Percentiles rank a stretch among this genome's conserved stretches.
Evolutionary conservation across 176 grass and related monocot species (phyloP).

Genomic region (Aechmea fasciata): DNA sequence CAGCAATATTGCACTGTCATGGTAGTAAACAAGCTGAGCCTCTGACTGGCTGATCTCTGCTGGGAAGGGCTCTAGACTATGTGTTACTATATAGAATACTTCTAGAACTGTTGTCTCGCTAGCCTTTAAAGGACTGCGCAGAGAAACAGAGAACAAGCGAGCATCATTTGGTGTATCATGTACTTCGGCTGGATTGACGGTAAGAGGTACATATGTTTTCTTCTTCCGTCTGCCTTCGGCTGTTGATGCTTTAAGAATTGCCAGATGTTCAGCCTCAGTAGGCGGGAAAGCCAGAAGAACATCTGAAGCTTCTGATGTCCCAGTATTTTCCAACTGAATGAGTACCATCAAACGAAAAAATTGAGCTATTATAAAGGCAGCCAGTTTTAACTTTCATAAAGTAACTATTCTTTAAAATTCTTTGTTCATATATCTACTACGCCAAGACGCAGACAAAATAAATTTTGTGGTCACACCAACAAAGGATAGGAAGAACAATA

Average conservation of each 20-base stretch:
- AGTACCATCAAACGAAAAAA: neutral
- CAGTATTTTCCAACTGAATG: slow-evolving; percentile 19
- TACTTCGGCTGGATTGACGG: slow-evolving; percentile 8
- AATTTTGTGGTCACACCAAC: too few species aligned
- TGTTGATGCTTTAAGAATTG: slow-evolving; percentile 17
- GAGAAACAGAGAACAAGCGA: slow-evolving; percentile 7
- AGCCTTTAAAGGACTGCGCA: slow-evolving; percentile 12
- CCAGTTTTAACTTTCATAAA: neutral
- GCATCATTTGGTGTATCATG: slow-evolving; percentile 18
- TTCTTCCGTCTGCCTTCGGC: slow-evolving; percentile 24
- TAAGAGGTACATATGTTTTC: slow-evolving; percentile 23
- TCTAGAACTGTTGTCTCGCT: slow-evolving; percentile 14
- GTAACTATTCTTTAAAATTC: neutral
- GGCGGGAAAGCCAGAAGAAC: slow-evolving; percentile 24
- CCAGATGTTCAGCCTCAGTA: slow-evolving; percentile 20
- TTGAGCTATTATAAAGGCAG: neutral
- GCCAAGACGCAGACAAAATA: too few species aligned
- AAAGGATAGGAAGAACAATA: too few species aligned
- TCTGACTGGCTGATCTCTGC: slow-evolving; percentile 29
- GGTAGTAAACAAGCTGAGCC: slow-evolving; percentile 23
- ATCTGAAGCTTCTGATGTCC: slow-evolving; percentile 16
- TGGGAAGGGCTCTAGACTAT: slow-evolving; percentile 22
- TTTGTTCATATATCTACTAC: too few species aligned
- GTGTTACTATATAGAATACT: slow-evolving; percentile 19
- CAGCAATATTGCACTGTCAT: slow-evolving; percentile 23